Evolutionary conservation across 2,329 filamentous ascomycete genomes (phyloP), one percentile per base, ranked within the genome.

Genomic region (Biscogniauxia mediterranea): DNA sequence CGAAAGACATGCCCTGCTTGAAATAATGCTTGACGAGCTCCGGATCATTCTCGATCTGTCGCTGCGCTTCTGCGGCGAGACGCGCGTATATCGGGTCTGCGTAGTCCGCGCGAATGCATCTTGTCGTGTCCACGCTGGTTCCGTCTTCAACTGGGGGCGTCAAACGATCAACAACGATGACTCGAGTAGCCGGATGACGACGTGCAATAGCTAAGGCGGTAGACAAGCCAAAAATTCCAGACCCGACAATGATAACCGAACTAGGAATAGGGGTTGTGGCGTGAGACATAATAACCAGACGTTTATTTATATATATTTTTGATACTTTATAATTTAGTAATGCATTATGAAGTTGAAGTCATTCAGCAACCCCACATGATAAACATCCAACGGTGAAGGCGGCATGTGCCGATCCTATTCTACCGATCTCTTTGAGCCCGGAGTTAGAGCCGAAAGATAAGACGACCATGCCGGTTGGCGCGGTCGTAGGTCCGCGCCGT

Each of bases 51-150:
- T 55, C 28, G 28, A 55, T 55, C n/a, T 19, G 49, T 6, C 13
- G 49, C 21, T 51, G 49, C 13, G 54, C 15, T 21, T 56, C 54
- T 17, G 25, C 32, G 8, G 54, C 54, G 8, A 56, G 32, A 17
- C 20, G 8, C n/a, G 42, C 20, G n/a, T 56, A 56, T 11, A 56
- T 15, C 2, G 32, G 32, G 21, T 56, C 54, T 21, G 32, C 32
- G 25, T 56, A 56, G n/a, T 56, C 54, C 11, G 54, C 32, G 42
- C 54, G 54, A 21, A 56, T 50, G 54, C n/a, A 21, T 46, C 54
- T 46, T 20, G 54, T 49, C n/a, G 42, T 56, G 20, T 56, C 54
- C 3, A 56, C 54, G 11, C 32, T 49, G 20, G 54, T 28, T 15
- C 54, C 54, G 21, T 56, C 54, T 21, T 17, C 8, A 2, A 56